A percentile compares a stretch with the other conserved stretches of the same genome.
Conservation (phyloP, 371 early-diverging fungal genomes). For the Phascolomyces articulosus region DNA sequence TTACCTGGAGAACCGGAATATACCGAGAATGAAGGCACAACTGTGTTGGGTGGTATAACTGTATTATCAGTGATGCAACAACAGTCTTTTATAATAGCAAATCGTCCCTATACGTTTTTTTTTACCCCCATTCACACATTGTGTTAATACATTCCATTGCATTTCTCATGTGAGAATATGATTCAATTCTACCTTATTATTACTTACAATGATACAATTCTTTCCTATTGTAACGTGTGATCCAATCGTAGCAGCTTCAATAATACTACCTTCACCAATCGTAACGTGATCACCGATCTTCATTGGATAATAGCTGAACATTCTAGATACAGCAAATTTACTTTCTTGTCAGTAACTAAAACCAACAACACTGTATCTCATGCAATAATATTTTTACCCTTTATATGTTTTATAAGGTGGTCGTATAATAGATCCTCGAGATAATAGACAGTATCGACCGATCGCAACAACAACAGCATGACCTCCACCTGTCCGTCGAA, state of each 20-base stretch:
- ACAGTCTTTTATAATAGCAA: constrained; percentile 94
- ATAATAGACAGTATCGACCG: constrained; percentile 87
- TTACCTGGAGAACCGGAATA: constrained; percentile 82
- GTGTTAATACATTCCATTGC: too few species aligned
- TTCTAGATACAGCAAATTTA: constrained; percentile 28
- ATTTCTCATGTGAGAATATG: too few species aligned
- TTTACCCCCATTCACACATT: neutral
- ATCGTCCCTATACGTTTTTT: constrained; percentile 73
- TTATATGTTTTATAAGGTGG: constrained; percentile 97
- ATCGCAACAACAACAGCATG: constrained; percentile 89
- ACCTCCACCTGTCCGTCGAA: constrained; percentile 84
- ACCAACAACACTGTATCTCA: neutral
- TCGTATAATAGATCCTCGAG: constrained; percentile 78
- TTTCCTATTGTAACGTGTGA: constrained; percentile 89
- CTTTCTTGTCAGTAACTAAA: neutral
- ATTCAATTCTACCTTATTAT: too few species aligned
- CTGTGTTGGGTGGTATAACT: constrained; percentile 90
- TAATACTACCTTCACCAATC: constrained; percentile 88
- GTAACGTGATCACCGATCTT: constrained; percentile 93
- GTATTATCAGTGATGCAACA: constrained; percentile 88
- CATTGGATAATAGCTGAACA: constrained; percentile 92
- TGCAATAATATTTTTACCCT: constrained; percentile 57
- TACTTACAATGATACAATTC: constrained; percentile 88
- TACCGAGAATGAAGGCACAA: constrained; percentile 89
- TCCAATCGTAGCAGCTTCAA: constrained; percentile 94